phyloP scores from a whole-genome alignment of 2,329 filamentous ascomycete species.

The Daldinia sp. region DNA sequence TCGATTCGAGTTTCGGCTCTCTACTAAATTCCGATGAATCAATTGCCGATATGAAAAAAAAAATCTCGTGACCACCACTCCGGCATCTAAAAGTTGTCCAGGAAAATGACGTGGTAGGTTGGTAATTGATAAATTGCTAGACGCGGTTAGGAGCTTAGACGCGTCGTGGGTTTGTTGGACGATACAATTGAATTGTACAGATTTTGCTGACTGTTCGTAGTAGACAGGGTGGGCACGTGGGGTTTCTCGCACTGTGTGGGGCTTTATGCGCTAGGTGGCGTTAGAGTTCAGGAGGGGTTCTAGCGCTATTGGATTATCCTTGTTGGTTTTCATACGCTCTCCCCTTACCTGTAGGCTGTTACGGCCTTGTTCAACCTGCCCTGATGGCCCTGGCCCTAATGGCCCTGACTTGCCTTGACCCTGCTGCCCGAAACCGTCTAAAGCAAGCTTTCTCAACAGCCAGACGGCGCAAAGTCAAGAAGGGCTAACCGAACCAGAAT shows the following conservation, averaged over 20 bases:
- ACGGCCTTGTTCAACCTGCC: constrained; percentile 11
- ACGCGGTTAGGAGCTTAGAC: constrained; percentile 33
- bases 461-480: background rate
- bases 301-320: constrained; percentile 21
- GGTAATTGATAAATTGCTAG: constrained; percentile 8
- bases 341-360: constrained; percentile 19
- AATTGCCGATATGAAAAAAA: background rate
- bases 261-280: constrained; percentile 19
- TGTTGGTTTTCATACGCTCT: constrained; percentile 21
- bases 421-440: constrained; percentile 8
- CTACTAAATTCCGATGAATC: background rate
- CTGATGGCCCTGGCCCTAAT: too few species aligned
- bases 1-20: background rate
- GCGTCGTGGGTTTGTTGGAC: constrained; percentile 20
- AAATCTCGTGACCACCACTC: background rate
- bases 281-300: constrained; percentile 10
- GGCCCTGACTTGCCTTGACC: background rate
- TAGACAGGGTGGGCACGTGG: constrained; percentile 33
- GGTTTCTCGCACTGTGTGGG: constrained; percentile 30
- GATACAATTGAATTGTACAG: constrained; percentile 7
- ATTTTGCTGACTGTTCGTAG: constrained; percentile 11
- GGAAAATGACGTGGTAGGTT: constrained; percentile 23
- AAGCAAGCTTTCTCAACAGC: constrained; percentile 6
- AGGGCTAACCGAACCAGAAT: constrained; percentile 19
- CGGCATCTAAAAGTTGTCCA: constrained; percentile 2